Conservation (phyloP, 192 early-diverging fungal genomes). For the Dissophora globulifera region DNA sequence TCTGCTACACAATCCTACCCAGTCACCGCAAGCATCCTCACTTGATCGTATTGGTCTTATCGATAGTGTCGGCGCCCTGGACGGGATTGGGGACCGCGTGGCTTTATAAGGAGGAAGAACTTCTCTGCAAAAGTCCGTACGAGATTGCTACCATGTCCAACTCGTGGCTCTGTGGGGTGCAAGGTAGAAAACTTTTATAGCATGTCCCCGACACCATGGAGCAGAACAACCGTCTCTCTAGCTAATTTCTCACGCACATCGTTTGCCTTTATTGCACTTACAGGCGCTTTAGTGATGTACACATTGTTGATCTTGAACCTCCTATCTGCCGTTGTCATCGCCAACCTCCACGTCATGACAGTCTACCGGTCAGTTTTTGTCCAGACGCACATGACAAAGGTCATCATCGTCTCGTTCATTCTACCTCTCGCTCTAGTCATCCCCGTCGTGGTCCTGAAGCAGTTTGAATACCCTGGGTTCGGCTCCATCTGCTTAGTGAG, state of each 20-base stretch:
- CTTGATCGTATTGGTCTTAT: constrained; percentile 18
- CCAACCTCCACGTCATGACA: constrained; percentile 34
- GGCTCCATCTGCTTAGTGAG: constrained; percentile 43
- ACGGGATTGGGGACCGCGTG: constrained; percentile 25
- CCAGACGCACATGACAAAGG: constrained; percentile 1
- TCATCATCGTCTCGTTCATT: constrained; percentile 34
- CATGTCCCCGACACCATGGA: no score
- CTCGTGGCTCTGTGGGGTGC: constrained; percentile 38
- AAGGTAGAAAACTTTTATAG: no score
- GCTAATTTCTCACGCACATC: no score
- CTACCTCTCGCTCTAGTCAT: constrained; percentile 20
- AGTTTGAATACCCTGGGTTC: constrained; percentile 37
- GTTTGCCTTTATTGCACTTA: neutral
- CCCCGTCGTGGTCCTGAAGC: constrained; percentile 14
- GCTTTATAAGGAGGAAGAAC: constrained; percentile 14
- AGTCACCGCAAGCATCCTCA: constrained; percentile 39
- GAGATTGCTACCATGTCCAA: constrained; percentile 42
- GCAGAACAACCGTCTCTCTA: no score
- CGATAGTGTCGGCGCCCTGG: constrained; percentile 26
- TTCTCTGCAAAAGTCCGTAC: constrained; percentile 28
- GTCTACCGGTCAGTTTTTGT: constrained; percentile 21
- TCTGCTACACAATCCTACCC: constrained; percentile 16
- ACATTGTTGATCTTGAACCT: constrained; percentile 23
- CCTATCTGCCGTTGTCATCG: constrained; percentile 18
- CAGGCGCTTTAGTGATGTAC: constrained; percentile 25